These are phyloP conservation scores for Trichoderma polysporum DNA, from an alignment of 2,329 filamentous ascomycete genomes.

Conservation along the genomic window DNA sequence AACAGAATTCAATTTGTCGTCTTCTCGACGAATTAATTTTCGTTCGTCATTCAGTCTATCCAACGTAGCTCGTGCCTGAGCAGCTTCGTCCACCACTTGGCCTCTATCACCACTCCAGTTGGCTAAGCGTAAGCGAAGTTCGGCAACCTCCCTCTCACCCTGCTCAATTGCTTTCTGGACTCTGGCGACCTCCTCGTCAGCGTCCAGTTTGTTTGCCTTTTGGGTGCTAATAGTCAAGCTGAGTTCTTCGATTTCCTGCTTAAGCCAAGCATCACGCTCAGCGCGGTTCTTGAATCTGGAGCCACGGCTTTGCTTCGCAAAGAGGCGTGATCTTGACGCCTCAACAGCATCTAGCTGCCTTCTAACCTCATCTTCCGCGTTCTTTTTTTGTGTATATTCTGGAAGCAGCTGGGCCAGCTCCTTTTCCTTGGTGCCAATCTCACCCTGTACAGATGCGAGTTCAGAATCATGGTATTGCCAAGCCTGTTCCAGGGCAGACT, in stretches of 20 bases:
- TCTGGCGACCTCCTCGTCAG: slow-evolving; percentile 74
- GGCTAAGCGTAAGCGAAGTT: slow-evolving; percentile 70
- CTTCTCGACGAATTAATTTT: slow-evolving; percentile 83
- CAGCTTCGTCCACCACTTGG: slow-evolving; percentile 69
- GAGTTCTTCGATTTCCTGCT: slow-evolving; percentile 76
- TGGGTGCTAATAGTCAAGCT: slow-evolving; percentile 74
- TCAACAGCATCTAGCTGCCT: slow-evolving; percentile 74
- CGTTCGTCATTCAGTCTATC: slow-evolving; percentile 82
- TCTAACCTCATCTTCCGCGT: slow-evolving; percentile 69
- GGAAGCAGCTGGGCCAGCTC: slow-evolving; percentile 77
- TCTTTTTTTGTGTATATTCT: slow-evolving; percentile 69
- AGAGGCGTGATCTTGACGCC: slow-evolving; percentile 72
- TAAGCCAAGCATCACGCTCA: slow-evolving; percentile 82
- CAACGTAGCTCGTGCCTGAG: slow-evolving; percentile 72
- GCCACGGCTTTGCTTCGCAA: slow-evolving; percentile 88
- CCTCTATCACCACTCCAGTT: slow-evolving; percentile 75
- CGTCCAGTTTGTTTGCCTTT: slow-evolving; percentile 81
- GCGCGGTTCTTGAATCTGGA: slow-evolving; percentile 84
- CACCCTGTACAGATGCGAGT: slow-evolving; percentile 67
- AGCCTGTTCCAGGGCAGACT: slow-evolving; percentile 72
- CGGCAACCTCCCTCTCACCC: slow-evolving; percentile 70
- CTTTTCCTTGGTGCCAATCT: slow-evolving; percentile 73
- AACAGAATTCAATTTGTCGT: slow-evolving; percentile 79
- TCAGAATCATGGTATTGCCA: slow-evolving; percentile 70
- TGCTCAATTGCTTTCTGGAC: slow-evolving; percentile 69